These are phyloP conservation scores for Lactarius vividus DNA, from an alignment of 768 basidiomycete genomes.

Conservation along the genomic window DNA sequence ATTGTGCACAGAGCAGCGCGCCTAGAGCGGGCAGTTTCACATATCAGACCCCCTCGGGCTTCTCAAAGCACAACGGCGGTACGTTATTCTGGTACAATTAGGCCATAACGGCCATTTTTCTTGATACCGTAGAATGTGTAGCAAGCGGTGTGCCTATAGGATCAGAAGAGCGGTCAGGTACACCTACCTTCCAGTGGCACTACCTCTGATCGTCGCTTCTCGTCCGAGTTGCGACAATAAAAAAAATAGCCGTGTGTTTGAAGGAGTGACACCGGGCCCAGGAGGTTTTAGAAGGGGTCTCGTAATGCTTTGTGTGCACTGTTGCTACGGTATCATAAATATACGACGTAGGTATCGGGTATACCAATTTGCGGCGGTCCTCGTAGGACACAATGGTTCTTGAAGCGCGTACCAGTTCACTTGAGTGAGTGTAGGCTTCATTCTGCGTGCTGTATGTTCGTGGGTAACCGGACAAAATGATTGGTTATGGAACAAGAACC, in stretches of 20 bases:
- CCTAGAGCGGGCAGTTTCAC: no score
- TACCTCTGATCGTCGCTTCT: background rate
- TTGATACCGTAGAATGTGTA: background rate
- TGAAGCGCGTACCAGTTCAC: no score
- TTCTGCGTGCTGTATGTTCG: background rate
- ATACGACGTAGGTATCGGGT: background rate
- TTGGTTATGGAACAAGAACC: background rate
- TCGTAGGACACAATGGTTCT: background rate
- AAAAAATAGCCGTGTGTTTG: no score
- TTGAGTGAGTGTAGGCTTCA: background rate
- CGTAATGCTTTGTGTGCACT: background rate
- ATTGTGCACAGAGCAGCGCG: no score
- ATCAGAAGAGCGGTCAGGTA: background rate
- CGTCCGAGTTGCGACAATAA: no score
- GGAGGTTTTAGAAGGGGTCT: background rate
- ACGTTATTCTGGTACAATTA: no score
- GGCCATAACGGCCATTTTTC: background rate
- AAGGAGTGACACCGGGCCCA: background rate
- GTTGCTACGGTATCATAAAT: no score
- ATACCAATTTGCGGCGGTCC: background rate
- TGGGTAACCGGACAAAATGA: background rate
- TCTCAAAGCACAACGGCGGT: no score
- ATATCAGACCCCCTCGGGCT: no score
- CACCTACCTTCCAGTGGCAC: background rate
- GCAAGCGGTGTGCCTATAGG: no score